Evolutionary conservation across 495 filamentous ascomycete species (phyloP).

Genomic region (Trichoderma asperelloides): DNA sequence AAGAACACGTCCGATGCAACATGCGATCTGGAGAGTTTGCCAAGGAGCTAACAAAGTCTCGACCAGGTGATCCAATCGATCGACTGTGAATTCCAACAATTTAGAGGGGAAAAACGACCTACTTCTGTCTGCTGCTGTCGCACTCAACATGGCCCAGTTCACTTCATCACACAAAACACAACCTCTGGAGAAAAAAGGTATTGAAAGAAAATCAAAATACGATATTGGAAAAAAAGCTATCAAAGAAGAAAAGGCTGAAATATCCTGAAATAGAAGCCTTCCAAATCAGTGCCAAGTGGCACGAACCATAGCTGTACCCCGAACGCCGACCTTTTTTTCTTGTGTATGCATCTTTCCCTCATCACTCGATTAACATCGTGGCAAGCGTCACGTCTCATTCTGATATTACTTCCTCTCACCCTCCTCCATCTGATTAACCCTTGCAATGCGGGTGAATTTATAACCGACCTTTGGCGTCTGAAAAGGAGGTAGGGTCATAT

Average conservation of each 20-base stretch:
- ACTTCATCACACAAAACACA: no score
- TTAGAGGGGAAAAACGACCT: no score
- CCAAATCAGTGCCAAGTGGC: neutral
- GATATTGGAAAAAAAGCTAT: neutral
- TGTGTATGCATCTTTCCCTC: neutral
- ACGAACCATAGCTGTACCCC: neutral
- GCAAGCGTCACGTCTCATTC: neutral
- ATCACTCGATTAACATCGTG: neutral
- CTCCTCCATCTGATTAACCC: neutral
- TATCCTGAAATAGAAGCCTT: neutral
- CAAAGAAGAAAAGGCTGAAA: neutral
- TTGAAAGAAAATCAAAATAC: neutral
- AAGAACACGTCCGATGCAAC: neutral
- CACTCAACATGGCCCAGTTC: no score
- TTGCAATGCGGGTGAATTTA: neutral
- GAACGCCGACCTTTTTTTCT: neutral
- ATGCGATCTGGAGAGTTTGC: neutral
- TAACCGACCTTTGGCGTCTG: neutral
- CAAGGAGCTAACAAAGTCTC: neutral
- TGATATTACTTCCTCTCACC: neutral
- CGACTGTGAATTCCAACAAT: no score
- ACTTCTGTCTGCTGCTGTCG: no score
- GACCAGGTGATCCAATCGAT: no score
- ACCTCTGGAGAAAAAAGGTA: no score
- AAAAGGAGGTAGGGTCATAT: constrained; percentile 55